Conservation (phyloP, 2,329 filamentous ascomycete genomes). For the Escovopsis sp. region DNA sequence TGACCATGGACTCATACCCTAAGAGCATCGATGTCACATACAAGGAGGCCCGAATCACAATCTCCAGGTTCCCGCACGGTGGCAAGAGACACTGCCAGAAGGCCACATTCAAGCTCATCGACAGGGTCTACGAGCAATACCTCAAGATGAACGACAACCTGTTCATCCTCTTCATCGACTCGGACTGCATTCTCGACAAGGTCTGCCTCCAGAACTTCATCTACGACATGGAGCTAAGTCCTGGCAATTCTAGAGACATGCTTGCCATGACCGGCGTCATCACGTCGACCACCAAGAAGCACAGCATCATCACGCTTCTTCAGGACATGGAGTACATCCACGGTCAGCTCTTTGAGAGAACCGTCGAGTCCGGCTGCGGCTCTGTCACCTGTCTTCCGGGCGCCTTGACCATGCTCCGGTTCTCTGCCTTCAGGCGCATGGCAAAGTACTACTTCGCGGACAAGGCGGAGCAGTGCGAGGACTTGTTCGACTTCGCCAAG, state of each 20-base stretch:
- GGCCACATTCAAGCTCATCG: slow-evolving; percentile 80
- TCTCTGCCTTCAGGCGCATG: slow-evolving; percentile 93
- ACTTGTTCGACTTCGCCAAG: slow-evolving; percentile 93
- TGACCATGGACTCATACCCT: slow-evolving; percentile 64
- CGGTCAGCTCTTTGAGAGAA: slow-evolving; percentile 88
- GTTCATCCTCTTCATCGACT: slow-evolving; percentile 94
- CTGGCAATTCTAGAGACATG: slow-evolving; percentile 83
- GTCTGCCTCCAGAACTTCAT: slow-evolving; percentile 95
- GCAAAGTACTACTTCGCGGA: slow-evolving; percentile 97
- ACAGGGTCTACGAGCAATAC: slow-evolving; percentile 81
- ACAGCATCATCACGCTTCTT: slow-evolving; percentile 77
- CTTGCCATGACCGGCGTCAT: slow-evolving; percentile 96
- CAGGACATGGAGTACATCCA: slow-evolving; percentile 99
- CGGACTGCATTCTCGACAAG: slow-evolving; percentile 84
- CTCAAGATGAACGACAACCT: slow-evolving; percentile 78
- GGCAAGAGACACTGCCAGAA: slow-evolving; percentile 93
- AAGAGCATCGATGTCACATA: slow-evolving; percentile 84
- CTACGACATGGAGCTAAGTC: slow-evolving; percentile 96
- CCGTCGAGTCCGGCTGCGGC: slow-evolving; percentile 86
- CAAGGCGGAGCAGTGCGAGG: slow-evolving; percentile 87
- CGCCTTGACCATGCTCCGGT: slow-evolving; percentile 87
- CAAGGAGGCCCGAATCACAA: slow-evolving; percentile 67
- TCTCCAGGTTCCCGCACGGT: slow-evolving; percentile 84
- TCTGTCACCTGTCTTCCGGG: slow-evolving; percentile 90
- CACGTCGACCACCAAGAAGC: slow-evolving; percentile 79